Base-by-base conservation (phyloP, 2,329 filamentous ascomycete genomes). In the Sporothrix inflata region DNA sequence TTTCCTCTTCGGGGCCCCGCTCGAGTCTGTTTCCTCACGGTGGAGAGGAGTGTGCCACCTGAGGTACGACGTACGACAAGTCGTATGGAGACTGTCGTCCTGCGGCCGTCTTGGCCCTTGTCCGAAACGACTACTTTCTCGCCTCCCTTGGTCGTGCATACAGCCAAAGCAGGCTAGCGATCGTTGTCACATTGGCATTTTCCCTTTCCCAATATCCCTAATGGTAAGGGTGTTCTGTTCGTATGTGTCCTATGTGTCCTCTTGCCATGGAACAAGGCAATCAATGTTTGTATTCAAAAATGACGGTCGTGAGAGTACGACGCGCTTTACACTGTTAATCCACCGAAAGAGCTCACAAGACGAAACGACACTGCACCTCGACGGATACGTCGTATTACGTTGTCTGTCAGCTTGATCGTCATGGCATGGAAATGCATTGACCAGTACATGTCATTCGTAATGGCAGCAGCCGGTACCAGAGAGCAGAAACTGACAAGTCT, bases 91-190 rank as follows among this genome's bases (percentile, higher is more conserved):
- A 47, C 6, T 2, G 12, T 19, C 49, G 12, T 12, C n/a, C 21
- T 34, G 24, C 53, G 21, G 49, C 27, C 53, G 11, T 47, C 19
- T 30, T 14, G 9, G 27, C 27, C 16, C 55, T 61, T n/a, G 34
- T 61, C 55, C 55, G 30, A 40, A 61, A n/a, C 55, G 55, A 6
- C 60, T 24, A 63, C 27, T 19, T 24, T 66, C 24, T 66, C 63
- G 42, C 21, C 63, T 66, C 63, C 63, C 63, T 66, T 66, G n/a
- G 63, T 66, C 63, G 63, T 66, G 63, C 63, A 66, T 49, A 47
- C 27, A 34, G 9, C 27, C 45, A 16, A 53, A 38, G 65, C 65
- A 68, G 57, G 47, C 65, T 40, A 51, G 45, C 65, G 24, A 24
- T 24, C 27, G 45, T 53, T 53, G 27, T 38, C 45, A 24, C 45